Evolutionary conservation across 192 early-diverging fungal species (phyloP).

Genomic region (Podila horticola): DNA sequence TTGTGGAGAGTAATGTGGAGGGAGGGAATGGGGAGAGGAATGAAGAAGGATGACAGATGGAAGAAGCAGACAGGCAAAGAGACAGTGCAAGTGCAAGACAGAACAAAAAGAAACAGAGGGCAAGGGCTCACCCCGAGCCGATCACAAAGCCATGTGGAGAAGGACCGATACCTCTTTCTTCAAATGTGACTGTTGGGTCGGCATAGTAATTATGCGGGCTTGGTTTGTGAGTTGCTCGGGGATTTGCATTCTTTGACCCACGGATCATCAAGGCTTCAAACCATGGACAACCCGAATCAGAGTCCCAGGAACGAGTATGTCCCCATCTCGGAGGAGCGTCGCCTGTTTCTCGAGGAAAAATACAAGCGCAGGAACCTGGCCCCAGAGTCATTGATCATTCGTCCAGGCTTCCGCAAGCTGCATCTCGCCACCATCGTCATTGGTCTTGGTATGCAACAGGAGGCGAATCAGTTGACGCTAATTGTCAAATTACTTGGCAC

Average conservation of each 20-base stretch:
- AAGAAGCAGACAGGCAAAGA: not conserved
- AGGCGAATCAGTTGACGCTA: too few relatives aligned
- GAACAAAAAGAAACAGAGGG: not conserved
- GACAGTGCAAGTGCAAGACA: not conserved
- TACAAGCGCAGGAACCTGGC: slow-evolving; percentile 46
- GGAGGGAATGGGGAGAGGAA: not conserved
- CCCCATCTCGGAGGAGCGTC: slow-evolving; percentile 33
- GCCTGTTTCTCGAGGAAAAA: slow-evolving; percentile 40
- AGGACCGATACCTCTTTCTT: too few relatives aligned
- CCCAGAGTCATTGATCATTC: slow-evolving; percentile 38
- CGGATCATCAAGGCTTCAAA: not conserved
- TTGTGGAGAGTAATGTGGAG: not conserved
- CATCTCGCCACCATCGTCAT: slow-evolving; percentile 42
- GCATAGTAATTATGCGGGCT: not conserved
- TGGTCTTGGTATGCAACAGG: slow-evolving; percentile 25
- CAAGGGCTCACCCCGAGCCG: too few relatives aligned
- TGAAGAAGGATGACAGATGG: not conserved
- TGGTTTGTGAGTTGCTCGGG: not conserved
- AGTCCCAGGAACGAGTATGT: slow-evolving; percentile 30
- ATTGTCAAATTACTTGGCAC: not conserved
- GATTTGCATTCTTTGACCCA: not conserved
- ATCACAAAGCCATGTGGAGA: too few relatives aligned
- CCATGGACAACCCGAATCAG: slow-evolving; percentile 44
- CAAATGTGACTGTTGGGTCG: too few relatives aligned
- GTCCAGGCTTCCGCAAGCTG: slow-evolving; percentile 30